A percentile compares a stretch with the other conserved stretches of the same genome.
Conservation (phyloP, 1,139 yeast species). For the Yamadazyma spencermartinsiae region DNA sequence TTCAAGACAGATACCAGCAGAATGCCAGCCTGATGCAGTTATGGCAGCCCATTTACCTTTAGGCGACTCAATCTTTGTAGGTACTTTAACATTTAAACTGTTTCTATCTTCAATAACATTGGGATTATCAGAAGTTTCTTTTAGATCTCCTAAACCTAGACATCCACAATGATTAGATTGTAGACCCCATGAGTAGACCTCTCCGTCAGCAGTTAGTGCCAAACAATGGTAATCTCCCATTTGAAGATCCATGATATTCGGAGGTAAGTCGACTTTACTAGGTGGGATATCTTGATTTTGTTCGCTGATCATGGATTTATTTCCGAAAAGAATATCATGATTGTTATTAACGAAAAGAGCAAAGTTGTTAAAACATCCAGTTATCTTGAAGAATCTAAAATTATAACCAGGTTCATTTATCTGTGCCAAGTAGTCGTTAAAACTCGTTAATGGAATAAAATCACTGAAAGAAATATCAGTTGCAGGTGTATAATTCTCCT, state of each 20-base stretch:
- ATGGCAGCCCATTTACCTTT: conserved; percentile 50
- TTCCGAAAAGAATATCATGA: conserved; percentile 45
- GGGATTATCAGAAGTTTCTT: conserved; percentile 12
- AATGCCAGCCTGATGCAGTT: conserved; percentile 83
- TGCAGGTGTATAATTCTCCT: conserved; percentile 8
- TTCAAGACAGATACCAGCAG: conserved; percentile 45
- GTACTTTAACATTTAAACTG: conserved; percentile 38
- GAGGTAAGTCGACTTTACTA: conserved; percentile 14
- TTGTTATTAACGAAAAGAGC: conserved; percentile 56
- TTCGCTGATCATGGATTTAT: conserved; percentile 27
- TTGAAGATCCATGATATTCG: conserved; percentile 54
- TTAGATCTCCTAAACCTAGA: conserved; percentile 57
- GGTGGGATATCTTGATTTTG: conserved; percentile 38
- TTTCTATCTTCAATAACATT: conserved; percentile 33
- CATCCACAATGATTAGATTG: conserved; percentile 69
- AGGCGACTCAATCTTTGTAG: conserved; percentile 37
- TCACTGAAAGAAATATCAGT: conserved; percentile 7
- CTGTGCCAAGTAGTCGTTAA: conserved; percentile 32
- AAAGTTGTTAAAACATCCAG: conserved; percentile 51
- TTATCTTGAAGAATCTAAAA: conserved; percentile 42
- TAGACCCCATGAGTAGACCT: conserved; percentile 67
- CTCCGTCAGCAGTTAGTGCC: conserved; percentile 62
- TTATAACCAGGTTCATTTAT: conserved; percentile 18
- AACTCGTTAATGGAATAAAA: conserved; percentile 14
- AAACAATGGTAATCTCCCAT: conserved; percentile 76